Percentiles rank a stretch among this genome's conserved stretches.
phyloP scores from a whole-genome alignment of 202 grass and related monocot species.

The Setaria italica region DNA sequence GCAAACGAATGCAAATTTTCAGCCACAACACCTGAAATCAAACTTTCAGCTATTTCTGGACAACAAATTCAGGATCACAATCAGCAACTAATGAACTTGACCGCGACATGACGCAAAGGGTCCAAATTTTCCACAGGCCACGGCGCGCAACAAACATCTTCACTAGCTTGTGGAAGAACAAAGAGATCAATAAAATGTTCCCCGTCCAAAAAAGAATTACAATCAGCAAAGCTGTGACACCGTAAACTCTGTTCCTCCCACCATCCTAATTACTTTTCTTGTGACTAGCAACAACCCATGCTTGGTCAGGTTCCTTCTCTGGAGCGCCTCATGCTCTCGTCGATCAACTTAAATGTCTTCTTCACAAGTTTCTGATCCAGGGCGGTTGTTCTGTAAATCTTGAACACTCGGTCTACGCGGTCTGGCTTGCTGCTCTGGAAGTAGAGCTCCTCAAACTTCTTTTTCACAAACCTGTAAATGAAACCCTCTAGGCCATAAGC shows the following conservation, averaged over 20 bases:
- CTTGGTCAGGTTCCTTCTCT: constrained; percentile 71
- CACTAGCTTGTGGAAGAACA: constrained; percentile 16
- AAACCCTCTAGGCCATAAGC: constrained; percentile 4
- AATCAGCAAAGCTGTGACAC: constrained; percentile 20
- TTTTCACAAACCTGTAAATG: constrained; percentile 85
- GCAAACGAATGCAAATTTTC: too few species aligned
- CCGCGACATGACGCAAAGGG: too few species aligned
- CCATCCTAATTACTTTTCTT: constrained; percentile 34
- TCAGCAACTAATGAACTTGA: too few species aligned
- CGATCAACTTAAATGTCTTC: constrained; percentile 96
- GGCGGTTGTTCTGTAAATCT: constrained; percentile 97
- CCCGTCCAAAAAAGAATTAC: constrained; percentile 47
- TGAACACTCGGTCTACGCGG: constrained; percentile 86
- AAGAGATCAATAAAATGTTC: constrained; percentile 25
- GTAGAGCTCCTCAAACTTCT: constrained; percentile 99
- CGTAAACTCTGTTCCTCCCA: constrained; percentile 34
- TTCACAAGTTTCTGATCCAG: constrained; percentile 99
- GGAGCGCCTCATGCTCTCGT: constrained; percentile 78
- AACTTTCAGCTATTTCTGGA: too few species aligned
- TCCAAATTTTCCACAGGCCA: too few species aligned
- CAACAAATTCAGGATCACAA: too few species aligned
- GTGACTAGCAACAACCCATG: constrained; percentile 47
- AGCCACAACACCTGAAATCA: too few species aligned
- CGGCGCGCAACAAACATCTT: too few species aligned
- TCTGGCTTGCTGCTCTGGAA: constrained; percentile 97